Conservation (phyloP, 1,284 basidiomycete species). For the Xanthoconium separans region DNA sequence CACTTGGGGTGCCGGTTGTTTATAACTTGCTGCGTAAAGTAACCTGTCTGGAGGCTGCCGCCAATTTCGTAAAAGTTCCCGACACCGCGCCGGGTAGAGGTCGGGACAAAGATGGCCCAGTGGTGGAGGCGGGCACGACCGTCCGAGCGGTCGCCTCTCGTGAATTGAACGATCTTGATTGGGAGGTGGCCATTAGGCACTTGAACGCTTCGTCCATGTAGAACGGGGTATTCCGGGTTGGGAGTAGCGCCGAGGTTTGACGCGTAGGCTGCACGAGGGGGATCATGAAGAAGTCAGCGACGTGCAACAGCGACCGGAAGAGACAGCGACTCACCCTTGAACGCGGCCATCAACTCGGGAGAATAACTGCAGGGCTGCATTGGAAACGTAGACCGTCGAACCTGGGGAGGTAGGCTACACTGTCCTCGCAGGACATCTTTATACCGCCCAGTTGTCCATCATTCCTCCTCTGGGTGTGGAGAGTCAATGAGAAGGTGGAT, state of each 20-base stretch:
- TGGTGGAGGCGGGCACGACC: conserved; percentile 14
- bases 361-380: conserved; percentile 9
- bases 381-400: not conserved
- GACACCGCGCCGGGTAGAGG: conserved; percentile 19
- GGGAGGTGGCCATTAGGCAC: conserved; percentile 17
- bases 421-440: not conserved
- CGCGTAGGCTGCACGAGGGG: conserved; percentile 8
- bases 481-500: conserved; percentile 1
- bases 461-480: not conserved
- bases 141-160: not conserved
- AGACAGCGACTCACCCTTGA: conserved; percentile 1
- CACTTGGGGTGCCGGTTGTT: conserved; percentile 11
- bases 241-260: not conserved
- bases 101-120: conserved; percentile 27
- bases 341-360: conserved; percentile 13
- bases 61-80: conserved; percentile 24
- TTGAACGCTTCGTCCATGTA: conserved; percentile 9
- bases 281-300: not conserved
- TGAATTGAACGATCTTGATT: conserved; percentile 18
- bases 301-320: too few relatives aligned
- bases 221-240: conserved; percentile 4
- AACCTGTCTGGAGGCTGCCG: conserved; percentile 6
- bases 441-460: conserved; percentile 1
- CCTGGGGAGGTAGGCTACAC: not conserved
- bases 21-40: conserved; percentile 11